These are phyloP conservation scores for Colletotrichum horii DNA, from an alignment of 2,329 filamentous ascomycete genomes.

Conservation along the genomic window DNA sequence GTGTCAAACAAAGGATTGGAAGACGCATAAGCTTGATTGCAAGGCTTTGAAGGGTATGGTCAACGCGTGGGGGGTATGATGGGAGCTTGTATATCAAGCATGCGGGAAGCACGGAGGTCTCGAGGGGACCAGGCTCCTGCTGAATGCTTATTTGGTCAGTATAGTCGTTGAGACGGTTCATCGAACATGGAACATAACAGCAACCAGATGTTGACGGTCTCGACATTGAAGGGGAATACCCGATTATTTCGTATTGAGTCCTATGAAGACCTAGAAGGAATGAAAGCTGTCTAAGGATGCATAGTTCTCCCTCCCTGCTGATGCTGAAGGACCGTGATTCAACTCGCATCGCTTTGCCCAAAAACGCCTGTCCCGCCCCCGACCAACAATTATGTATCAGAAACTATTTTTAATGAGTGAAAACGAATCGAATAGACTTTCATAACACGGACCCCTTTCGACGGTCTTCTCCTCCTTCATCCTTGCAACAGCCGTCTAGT, in stretches of 20 bases:
- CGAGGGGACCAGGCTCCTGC: neutral
- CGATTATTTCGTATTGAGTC: neutral
- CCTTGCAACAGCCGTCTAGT: neutral
- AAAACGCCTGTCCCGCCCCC: neutral
- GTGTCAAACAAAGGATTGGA: slow-evolving; percentile 49
- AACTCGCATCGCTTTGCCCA: neutral
- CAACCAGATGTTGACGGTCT: neutral
- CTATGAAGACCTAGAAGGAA: neutral
- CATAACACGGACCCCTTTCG: neutral
- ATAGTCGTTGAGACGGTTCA: too few species aligned
- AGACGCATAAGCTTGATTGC: slow-evolving; percentile 48
- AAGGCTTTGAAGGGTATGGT: slow-evolving; percentile 45
- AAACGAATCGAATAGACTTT: neutral
- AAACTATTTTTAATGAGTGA: neutral
- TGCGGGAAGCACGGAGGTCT: neutral
- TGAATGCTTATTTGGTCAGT: neutral
- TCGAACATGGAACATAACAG: neutral
- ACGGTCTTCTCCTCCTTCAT: neutral
- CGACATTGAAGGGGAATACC: neutral
- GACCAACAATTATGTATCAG: neutral
- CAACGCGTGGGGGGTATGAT: slow-evolving; percentile 36
- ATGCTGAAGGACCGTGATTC: neutral
- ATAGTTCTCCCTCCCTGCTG: neutral
- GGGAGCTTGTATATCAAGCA: neutral
- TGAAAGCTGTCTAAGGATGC: neutral